Percentiles rank a stretch among this genome's conserved stretches.
Evolutionary conservation across 2,329 filamentous ascomycete genomes (phyloP).

Genomic region (Didymella exigua): DNA sequence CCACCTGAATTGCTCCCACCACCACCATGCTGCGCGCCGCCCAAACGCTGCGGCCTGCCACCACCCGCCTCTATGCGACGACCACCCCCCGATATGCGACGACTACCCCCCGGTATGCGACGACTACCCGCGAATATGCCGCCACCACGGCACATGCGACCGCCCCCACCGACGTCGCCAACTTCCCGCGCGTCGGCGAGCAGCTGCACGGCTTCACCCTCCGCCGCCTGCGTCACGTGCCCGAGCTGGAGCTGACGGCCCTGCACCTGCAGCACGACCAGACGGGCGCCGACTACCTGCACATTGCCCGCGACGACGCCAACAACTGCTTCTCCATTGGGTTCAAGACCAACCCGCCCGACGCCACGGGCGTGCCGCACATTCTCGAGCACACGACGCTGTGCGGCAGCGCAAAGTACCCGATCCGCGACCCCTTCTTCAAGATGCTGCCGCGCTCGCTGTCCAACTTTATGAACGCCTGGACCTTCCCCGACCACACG

Average conservation of each 20-base stretch:
- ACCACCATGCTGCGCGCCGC: constrained; percentile 46
- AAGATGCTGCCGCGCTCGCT: constrained; percentile 98
- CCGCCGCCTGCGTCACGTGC: constrained; percentile 85
- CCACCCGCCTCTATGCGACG: too few relatives aligned
- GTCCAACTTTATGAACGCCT: constrained; percentile 99
- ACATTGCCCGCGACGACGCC: constrained; percentile 91
- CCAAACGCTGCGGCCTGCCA: constrained; percentile 32
- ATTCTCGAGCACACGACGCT: constrained; percentile 97
- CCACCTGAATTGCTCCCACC: constrained; percentile 23
- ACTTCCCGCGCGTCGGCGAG: constrained; percentile 79
- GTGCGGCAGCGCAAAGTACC: constrained; percentile 95
- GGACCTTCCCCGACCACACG: constrained; percentile 94
- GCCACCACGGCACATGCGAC: too few relatives aligned
- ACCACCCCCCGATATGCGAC: too few relatives aligned
- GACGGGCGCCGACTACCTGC: constrained; percentile 93
- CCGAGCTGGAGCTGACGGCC: constrained; percentile 90
- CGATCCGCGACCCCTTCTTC: constrained; percentile 98
- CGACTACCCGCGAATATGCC: constrained; percentile 53
- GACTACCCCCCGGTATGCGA: too few relatives aligned
- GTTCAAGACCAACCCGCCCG: constrained; percentile 98
- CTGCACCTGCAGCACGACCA: constrained; percentile 91
- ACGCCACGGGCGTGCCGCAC: constrained; percentile 94
- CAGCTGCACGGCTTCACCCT: constrained; percentile 94
- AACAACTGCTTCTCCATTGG: constrained; percentile 99
- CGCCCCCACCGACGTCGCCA: constrained; percentile 76